These are phyloP conservation scores for Penicillium goetzii DNA, from an alignment of 495 filamentous ascomycete genomes.

Conservation along the genomic window DNA sequence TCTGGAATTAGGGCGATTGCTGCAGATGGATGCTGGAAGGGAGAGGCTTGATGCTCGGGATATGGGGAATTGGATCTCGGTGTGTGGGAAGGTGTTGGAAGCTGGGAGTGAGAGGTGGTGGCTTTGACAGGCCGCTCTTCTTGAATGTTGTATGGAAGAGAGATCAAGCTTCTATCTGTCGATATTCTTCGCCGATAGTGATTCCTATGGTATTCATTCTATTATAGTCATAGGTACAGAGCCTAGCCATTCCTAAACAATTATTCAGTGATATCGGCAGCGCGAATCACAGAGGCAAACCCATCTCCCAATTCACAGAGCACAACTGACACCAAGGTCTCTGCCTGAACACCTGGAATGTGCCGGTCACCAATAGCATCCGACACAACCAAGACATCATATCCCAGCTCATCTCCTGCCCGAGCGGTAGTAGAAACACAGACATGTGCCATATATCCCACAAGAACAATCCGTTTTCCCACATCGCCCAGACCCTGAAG, in stretches of 20 bases:
- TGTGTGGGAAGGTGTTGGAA: neutral
- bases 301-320: conserved; percentile 53
- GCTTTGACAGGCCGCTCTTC: neutral
- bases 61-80: neutral
- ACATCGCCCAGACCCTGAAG: conserved; percentile 35
- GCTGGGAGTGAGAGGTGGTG: neutral
- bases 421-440: conserved; percentile 64
- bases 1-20: neutral
- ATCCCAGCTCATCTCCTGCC: conserved; percentile 57
- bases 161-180: too few species aligned
- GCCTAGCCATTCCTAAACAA: neutral
- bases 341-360: conserved; percentile 55
- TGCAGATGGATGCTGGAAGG: neutral
- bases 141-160: neutral
- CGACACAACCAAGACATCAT: conserved; percentile 58
- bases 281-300: conserved; percentile 31
- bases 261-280: neutral
- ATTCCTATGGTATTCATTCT: too few species aligned
- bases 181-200: too few species aligned
- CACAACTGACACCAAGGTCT: conserved; percentile 41
- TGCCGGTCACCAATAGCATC: conserved; percentile 63
- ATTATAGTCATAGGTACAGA: too few species aligned
- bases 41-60: neutral
- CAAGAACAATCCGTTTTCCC: conserved; percentile 55
- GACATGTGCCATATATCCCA: conserved; percentile 64